A percentile compares a stretch with the other conserved stretches of the same genome.
These are phyloP conservation scores for Spergularia bocconei DNA, from an alignment of 148 eudicot genomes.

Conservation along the genomic window DNA sequence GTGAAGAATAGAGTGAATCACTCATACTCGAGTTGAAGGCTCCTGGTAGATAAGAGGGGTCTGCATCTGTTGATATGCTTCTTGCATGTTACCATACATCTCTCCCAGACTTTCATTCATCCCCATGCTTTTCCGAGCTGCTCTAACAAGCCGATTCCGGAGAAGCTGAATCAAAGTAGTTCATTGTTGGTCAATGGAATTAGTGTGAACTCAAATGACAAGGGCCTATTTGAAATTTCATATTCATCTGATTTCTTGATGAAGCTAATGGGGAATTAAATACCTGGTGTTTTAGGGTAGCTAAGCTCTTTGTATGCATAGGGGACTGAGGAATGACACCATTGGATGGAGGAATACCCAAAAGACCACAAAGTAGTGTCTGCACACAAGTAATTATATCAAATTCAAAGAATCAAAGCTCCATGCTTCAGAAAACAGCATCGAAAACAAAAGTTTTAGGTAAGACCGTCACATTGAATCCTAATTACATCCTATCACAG, in stretches of 20 bases:
- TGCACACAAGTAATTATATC: conserved; percentile 16
- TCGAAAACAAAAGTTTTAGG: neutral
- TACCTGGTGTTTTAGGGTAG: conserved; percentile 91
- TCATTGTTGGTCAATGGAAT: conserved; percentile 2
- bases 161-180: conserved; percentile 51
- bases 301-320: conserved; percentile 93
- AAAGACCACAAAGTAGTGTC: conserved; percentile 79
- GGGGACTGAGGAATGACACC: conserved; percentile 97
- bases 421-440: neutral
- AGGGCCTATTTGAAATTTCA: neutral
- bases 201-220: neutral
- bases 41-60: conserved; percentile 82
- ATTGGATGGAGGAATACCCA: conserved; percentile 87
- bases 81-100: conserved; percentile 83
- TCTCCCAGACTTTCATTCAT: conserved; percentile 73
- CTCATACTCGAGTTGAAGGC: conserved; percentile 51
- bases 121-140: conserved; percentile 68
- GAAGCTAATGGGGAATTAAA: neutral
- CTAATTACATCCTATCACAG: too few species aligned
- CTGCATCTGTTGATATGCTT: conserved; percentile 86
- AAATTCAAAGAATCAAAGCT: neutral
- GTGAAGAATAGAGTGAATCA: neutral
- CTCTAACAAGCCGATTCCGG: conserved; percentile 62
- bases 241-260: neutral
- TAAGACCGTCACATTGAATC: too few species aligned